A percentile compares a stretch with the other conserved stretches of the same genome.
These are phyloP conservation scores for Miscanthus lutarioriparius DNA, from an alignment of 176 grass and related monocot genomes.

Conservation along the genomic window DNA sequence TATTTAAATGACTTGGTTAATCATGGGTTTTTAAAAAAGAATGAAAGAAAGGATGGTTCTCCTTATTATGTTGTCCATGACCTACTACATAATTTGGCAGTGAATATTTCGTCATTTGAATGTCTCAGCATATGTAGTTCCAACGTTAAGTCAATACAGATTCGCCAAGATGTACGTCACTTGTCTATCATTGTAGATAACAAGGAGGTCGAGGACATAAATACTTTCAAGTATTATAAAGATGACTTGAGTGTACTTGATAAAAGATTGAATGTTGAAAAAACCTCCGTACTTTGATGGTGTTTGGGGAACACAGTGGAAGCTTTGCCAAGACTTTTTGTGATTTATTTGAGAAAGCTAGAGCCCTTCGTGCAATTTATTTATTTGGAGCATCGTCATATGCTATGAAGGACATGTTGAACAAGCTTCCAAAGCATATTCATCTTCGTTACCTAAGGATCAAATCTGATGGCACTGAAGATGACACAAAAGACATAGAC, in stretches of 20 bases:
- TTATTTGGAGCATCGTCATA: background rate
- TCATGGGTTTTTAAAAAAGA: background rate
- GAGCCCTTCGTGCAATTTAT: background rate
- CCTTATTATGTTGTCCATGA: slow-evolving; percentile 31
- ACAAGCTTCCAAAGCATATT: background rate
- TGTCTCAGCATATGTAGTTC: slow-evolving; percentile 11
- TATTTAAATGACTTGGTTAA: slow-evolving; percentile 1
- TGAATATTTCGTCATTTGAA: slow-evolving; percentile 19
- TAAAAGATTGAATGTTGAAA: slow-evolving; percentile 6
- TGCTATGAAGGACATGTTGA: background rate
- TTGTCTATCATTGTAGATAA: slow-evolving; percentile 12
- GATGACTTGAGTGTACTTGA: background rate
- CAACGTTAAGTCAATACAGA: background rate
- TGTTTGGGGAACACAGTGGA: too few species aligned
- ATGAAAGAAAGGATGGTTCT: background rate
- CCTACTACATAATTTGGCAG: slow-evolving; percentile 24
- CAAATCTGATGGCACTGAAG: accelerated
- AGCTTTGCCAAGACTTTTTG: background rate
- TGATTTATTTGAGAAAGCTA: background rate
- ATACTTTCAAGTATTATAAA: background rate
- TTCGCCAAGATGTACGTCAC: slow-evolving; percentile 5
- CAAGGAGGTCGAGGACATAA: background rate
- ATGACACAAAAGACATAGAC: accelerated
- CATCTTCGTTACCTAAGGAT: slow-evolving; percentile 25
- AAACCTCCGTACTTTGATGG: slow-evolving; percentile 18